A percentile compares a stretch with the other conserved stretches of the same genome.
Conservation (phyloP, 2,329 filamentous ascomycete species). For the Colletotrichum eleusines region DNA sequence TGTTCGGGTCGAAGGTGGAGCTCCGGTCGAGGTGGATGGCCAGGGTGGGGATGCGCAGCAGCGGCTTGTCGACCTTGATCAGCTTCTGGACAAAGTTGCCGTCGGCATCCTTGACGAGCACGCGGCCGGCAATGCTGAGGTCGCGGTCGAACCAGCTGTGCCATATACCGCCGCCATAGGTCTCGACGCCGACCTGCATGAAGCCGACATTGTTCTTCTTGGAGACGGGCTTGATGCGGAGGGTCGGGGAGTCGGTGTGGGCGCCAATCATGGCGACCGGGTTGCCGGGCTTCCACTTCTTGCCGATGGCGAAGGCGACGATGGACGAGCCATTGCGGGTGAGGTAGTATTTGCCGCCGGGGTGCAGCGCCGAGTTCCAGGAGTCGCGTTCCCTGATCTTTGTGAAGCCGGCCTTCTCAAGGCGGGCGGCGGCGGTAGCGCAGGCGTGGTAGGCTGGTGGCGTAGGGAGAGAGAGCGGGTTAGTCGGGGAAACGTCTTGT, state of each 20-base stretch:
- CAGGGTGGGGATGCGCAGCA: slow-evolving; percentile 91
- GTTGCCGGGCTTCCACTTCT: slow-evolving; percentile 91
- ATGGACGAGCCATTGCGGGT: slow-evolving; percentile 94
- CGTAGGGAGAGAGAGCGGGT: slow-evolving; percentile 18
- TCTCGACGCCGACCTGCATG: slow-evolving; percentile 94
- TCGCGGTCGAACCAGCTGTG: slow-evolving; percentile 99
- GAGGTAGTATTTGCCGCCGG: slow-evolving; percentile 95
- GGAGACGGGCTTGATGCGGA: slow-evolving; percentile 93
- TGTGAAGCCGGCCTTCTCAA: slow-evolving; percentile 87
- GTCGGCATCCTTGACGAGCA: slow-evolving; percentile 80
- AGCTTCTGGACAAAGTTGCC: slow-evolving; percentile 85
- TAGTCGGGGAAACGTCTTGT: slow-evolving; percentile 18
- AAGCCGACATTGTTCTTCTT: slow-evolving; percentile 90
- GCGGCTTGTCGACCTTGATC: slow-evolving; percentile 89
- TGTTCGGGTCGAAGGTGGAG: slow-evolving; percentile 91
- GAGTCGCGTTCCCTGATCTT: slow-evolving; percentile 91
- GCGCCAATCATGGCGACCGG: slow-evolving; percentile 93
- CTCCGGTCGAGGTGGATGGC: slow-evolving; percentile 94
- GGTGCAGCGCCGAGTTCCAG: slow-evolving; percentile 83
- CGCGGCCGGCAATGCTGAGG: slow-evolving; percentile 88
- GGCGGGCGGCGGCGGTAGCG: slow-evolving; percentile 78
- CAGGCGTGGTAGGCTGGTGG: slow-evolving; percentile 91
- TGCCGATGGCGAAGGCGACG: slow-evolving; percentile 90
- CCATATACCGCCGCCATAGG: slow-evolving; percentile 97
- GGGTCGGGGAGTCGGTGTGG: slow-evolving; percentile 93